Conservation (phyloP, 2,329 filamentous ascomycete species). For the Pseudonectria foliicola region DNA sequence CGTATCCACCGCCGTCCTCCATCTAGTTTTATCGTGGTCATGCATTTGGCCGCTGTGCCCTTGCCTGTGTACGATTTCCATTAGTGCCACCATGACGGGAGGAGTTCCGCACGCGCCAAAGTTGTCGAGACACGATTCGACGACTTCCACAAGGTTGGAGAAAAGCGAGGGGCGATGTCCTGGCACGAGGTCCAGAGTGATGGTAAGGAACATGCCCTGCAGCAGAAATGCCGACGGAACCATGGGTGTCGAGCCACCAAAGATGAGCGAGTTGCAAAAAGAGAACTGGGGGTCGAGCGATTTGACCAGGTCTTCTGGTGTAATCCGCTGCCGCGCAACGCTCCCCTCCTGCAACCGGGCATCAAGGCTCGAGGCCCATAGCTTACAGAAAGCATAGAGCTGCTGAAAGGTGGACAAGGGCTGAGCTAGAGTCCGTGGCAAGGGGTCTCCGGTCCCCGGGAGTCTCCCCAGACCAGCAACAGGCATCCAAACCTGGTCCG, state of each 20-base stretch:
- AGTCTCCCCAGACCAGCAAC: constrained; percentile 13
- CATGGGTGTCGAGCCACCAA: constrained; percentile 26
- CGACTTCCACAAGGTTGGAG: constrained; percentile 29
- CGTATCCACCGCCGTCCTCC: constrained; percentile 21
- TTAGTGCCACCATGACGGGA: constrained; percentile 26
- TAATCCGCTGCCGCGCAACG: constrained; percentile 7
- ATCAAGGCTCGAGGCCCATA: constrained; percentile 23
- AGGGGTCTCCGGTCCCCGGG: constrained; percentile 1
- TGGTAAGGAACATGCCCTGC: constrained; percentile 30
- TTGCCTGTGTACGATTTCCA: constrained; percentile 29
- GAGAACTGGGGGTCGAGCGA: constrained; percentile 28
- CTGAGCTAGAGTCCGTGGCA: constrained; percentile 17
- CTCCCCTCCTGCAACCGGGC: constrained; percentile 8
- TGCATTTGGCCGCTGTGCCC: constrained; percentile 24
- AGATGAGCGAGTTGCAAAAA: constrained; percentile 33
- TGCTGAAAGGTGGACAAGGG: constrained; percentile 37
- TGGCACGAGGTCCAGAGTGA: constrained; percentile 27
- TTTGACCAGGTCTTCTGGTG: constrained; percentile 25
- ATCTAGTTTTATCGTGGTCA: constrained; percentile 27
- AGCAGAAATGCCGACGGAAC: constrained; percentile 30
- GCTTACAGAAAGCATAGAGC: constrained; percentile 31
- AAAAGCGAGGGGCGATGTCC: constrained; percentile 28
- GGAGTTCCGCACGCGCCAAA: constrained; percentile 29
- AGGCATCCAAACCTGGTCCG: constrained; percentile 15
- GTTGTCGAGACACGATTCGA: constrained; percentile 25